Evolutionary conservation across 2,329 filamentous ascomycete genomes (phyloP).

Genomic region (Ceratocystis huliohia): DNA sequence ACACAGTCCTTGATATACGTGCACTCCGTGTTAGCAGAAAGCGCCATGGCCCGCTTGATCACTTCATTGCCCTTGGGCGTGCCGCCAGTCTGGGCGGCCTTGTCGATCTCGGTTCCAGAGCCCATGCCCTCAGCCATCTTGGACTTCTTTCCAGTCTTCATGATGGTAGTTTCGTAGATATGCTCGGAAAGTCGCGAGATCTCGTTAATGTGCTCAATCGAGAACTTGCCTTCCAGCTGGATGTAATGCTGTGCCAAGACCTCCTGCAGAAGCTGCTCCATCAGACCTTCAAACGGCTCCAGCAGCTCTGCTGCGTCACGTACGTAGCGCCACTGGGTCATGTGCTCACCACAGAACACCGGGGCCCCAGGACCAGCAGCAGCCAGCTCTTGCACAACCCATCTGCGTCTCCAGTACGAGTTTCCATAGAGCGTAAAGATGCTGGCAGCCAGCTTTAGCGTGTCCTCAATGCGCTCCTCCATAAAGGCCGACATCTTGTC

Average conservation of each 20-base stretch:
- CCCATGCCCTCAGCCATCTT: conserved; percentile 4
- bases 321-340: conserved; percentile 20
- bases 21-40: conserved; percentile 16
- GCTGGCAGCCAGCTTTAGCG: conserved; percentile 18
- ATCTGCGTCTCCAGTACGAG: conserved; percentile 14
- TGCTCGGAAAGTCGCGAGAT: conserved; percentile 12
- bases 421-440: conserved; percentile 20
- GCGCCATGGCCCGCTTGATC: conserved; percentile 10
- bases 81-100: not conserved
- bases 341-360: conserved; percentile 18
- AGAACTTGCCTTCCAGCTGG: conserved; percentile 17
- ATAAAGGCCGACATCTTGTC: conserved; percentile 11
- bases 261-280: conserved; percentile 16
- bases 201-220: conserved; percentile 14
- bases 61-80: conserved; percentile 7
- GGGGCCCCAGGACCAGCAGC: conserved; percentile 8
- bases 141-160: not conserved
- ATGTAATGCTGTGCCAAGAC: conserved; percentile 19
- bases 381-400: conserved; percentile 16
- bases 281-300: conserved; percentile 14
- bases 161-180: conserved; percentile 10
- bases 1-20: conserved; percentile 15
- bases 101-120: conserved; percentile 7
- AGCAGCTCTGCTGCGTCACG: conserved; percentile 19
- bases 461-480: conserved; percentile 14